Evolutionary conservation across 2,329 filamentous ascomycete species (phyloP), one percentile per base, ranked within the genome.

Genomic region (Aspergillus persii): DNA sequence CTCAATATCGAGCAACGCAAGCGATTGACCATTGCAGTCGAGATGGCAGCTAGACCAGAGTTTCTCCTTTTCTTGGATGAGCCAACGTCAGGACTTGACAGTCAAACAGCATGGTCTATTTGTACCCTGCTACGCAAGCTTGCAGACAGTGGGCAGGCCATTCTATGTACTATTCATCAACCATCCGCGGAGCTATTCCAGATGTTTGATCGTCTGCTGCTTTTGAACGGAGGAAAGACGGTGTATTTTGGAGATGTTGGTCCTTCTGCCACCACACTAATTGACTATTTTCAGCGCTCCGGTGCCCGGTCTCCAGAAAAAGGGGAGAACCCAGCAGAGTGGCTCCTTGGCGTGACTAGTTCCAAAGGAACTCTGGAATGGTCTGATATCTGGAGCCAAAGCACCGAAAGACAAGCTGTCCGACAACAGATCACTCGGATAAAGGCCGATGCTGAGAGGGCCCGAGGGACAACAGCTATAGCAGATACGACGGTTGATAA

Each of bases 131-230:
- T 98, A 41, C 89, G 96, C 76, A 96, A 96, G 77, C 83, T 97
- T 36, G 92, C 92, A 68, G 90, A 94, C 74, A 89, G 87, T 62
- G 93, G 94, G 12, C 92, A 96, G 73, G 93, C 94, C 53, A 91
- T 97, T 76, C 86, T 97, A 15, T 96, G 92, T 79, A 97, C 94
- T 0, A 97, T 97, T 61, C 94, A 98, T 74, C 94, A 98, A 75
- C 94, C 94, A n/a, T 96, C 91, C 12, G 92, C 92, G 36, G 92
- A 96, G 84, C 83, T 97, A 54, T 96, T 97, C 81, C 91, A 96
- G 74, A 89, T 91, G 59, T 97, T 89, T 55, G 87, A 89, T 61
- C 81, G 83, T 1, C 75, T 89, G 1, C 76, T 89, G 0, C 86
- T 90, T 72, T 79, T 90, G 8, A 81, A 79, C 57, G 87, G 87